Base-by-base conservation (phyloP, 495 filamentous ascomycete species). In the Neurospora sp. region DNA sequence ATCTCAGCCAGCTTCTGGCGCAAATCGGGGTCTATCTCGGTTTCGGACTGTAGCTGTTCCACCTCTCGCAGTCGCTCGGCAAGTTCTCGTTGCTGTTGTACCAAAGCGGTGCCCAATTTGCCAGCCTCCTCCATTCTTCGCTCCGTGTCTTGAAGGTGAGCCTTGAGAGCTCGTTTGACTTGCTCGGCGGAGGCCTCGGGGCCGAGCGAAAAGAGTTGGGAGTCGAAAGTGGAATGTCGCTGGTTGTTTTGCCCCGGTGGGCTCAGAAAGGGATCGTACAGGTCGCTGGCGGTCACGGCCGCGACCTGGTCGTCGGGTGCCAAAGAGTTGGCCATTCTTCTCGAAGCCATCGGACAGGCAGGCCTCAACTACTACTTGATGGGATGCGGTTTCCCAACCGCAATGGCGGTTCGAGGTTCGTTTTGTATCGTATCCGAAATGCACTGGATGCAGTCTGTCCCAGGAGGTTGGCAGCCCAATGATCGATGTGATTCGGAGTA, bases 111-210 rank as follows among this genome's bases (percentile, higher is more conserved):
- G 48, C 96, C 96, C 44, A 98, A 81, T 77, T 91, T 94, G 5
- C 92, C 94, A 5, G 96, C 93, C 78, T 97, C 94, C 79, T 97
- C 91, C 75, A 98, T 89, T 73, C 94, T 87, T 70, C 94, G 91
- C 73, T 96, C 92, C 0, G 95, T 97, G 79, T 99, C 96, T 37
- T 89, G 88, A 42, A 98, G 85, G 81, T 97, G 96, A 59, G 94
- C 94, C 82, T 97, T 91, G 40, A 99, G 86, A 40, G 94, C 93
- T 69, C 91, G 90, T 80, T 92, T 96, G 7, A 93, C 91, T 76
- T 98, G 94, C 40, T 90, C 88, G 41, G 95, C 93, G 1, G 96
- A 97, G 3, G 89, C 84, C 39, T 88, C 86, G 7, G 91, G 87
- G 77, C 91, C 91, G n/a, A 96, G 82, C 42, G 89, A 90, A 76